These are phyloP conservation scores for Basidiobolus meristosporus DNA, from an alignment of 371 early-diverging fungal species.

Conservation along the genomic window DNA sequence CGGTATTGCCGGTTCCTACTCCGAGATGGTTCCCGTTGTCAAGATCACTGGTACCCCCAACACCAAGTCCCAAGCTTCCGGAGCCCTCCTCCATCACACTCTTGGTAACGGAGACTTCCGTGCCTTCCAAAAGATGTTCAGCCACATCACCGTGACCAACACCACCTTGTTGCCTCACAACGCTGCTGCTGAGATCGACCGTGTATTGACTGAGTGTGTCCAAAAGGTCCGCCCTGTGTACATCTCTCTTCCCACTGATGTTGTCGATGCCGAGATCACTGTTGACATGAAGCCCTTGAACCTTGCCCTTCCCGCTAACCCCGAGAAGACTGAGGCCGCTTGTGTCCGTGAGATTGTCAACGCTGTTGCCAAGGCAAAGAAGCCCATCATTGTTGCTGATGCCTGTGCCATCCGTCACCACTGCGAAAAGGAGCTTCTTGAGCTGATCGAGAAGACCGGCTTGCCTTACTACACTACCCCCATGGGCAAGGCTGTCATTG, in stretches of 20 bases:
- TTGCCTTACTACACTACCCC: slow-evolving; percentile 17
- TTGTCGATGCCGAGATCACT: slow-evolving; percentile 11
- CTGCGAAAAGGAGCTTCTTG: slow-evolving; percentile 8
- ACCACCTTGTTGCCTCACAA: slow-evolving; percentile 18
- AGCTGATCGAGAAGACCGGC: slow-evolving; percentile 11
- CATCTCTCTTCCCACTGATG: slow-evolving; percentile 20
- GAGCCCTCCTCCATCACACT: slow-evolving; percentile 24
- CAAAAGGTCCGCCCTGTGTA: slow-evolving; percentile 11
- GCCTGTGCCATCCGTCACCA: slow-evolving; percentile 15
- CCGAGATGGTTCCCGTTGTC: slow-evolving; percentile 28
- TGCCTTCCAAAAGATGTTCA: slow-evolving; percentile 10
- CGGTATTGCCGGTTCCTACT: slow-evolving; percentile 29
- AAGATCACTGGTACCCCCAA: slow-evolving; percentile 22
- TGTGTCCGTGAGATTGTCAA: slow-evolving; percentile 8
- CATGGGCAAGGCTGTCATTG: slow-evolving; percentile 22
- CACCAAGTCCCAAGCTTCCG: slow-evolving; percentile 7
- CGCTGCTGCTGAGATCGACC: slow-evolving; percentile 19
- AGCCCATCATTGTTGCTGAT: too few relatives aligned
- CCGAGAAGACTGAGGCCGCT: slow-evolving; percentile 7
- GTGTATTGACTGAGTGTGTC: slow-evolving; percentile 8
- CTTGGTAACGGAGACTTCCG: slow-evolving; percentile 27
- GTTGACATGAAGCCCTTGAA: slow-evolving; percentile 5
- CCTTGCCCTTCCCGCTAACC: slow-evolving; percentile 6
- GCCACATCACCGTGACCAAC: slow-evolving; percentile 6
- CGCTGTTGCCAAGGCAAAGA: slow-evolving; percentile 10